A percentile compares a stretch with the other conserved stretches of the same genome.
Evolutionary conservation across 352 stramenopile species (phyloP).

Genomic region (Detonula confervacea): DNA sequence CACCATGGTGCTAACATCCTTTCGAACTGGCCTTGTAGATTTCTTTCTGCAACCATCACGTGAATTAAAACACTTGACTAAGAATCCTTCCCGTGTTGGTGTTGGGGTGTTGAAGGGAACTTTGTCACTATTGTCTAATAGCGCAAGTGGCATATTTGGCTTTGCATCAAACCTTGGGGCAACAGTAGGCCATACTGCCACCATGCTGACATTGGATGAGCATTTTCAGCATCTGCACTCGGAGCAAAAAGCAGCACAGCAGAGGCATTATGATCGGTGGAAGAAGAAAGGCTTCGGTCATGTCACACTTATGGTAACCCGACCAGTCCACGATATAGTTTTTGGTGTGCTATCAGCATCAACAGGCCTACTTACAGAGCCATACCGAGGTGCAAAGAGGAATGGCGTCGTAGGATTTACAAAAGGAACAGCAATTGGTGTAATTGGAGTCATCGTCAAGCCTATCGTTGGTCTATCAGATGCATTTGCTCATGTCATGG

Average conservation of each 20-base stretch:
- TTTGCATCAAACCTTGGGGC: constrained; percentile 77
- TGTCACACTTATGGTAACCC: constrained; percentile 65
- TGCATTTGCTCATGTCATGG: constrained; percentile 80
- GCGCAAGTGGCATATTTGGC: constrained; percentile 82
- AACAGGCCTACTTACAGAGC: constrained; percentile 76
- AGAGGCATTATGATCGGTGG: constrained; percentile 74
- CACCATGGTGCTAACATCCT: constrained; percentile 80
- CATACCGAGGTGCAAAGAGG: constrained; percentile 75
- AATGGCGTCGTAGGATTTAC: constrained; percentile 70
- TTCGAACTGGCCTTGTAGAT: constrained; percentile 81
- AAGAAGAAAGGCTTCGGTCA: constrained; percentile 75
- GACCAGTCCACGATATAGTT: constrained; percentile 78
- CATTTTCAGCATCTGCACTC: constrained; percentile 80
- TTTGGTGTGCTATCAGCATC: constrained; percentile 70
- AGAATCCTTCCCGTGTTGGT: constrained; percentile 77
- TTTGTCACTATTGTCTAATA: constrained; percentile 84
- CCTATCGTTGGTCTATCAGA: constrained; percentile 83
- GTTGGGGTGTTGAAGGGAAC: constrained; percentile 84
- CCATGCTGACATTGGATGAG: constrained; percentile 78
- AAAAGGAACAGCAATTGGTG: constrained; percentile 70
- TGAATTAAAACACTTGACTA: constrained; percentile 79
- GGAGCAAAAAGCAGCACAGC: constrained; percentile 73
- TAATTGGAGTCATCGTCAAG: constrained; percentile 76
- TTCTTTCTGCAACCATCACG: constrained; percentile 79
- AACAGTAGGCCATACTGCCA: constrained; percentile 65